Conservation (phyloP, 2,329 filamentous ascomycete species). For the Aureobasidium sp. region DNA sequence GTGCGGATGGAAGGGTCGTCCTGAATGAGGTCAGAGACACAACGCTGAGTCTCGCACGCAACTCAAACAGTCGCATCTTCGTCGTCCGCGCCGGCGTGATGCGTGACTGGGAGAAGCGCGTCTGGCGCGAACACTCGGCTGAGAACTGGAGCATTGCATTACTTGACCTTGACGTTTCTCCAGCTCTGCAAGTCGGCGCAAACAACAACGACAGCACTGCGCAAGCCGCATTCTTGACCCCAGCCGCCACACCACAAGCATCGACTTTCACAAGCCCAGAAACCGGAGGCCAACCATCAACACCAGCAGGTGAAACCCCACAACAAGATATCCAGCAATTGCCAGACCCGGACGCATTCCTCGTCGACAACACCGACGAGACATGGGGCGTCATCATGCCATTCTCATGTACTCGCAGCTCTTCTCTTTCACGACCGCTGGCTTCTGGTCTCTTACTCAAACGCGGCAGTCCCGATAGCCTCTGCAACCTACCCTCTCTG, state of each 20-base stretch:
- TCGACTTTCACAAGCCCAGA: conserved; percentile 25
- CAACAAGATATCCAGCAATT: conserved; percentile 35
- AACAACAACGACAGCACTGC: conserved; percentile 35
- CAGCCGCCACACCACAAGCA: conserved; percentile 56
- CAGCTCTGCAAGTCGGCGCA: conserved; percentile 46
- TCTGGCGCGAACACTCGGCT: neutral
- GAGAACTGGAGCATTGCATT: conserved; percentile 27
- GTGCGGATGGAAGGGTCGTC: conserved; percentile 28
- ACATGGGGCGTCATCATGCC: conserved; percentile 65
- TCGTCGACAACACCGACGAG: conserved; percentile 67
- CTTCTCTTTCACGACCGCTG: conserved; percentile 25
- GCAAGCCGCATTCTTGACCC: conserved; percentile 41
- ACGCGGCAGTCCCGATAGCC: conserved; percentile 24
- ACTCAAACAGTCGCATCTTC: conserved; percentile 70
- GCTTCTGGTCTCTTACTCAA: conserved; percentile 40
- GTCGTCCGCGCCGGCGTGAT: conserved; percentile 58
- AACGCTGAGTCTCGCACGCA: conserved; percentile 62
- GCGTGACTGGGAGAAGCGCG: conserved; percentile 16
- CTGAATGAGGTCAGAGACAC: conserved; percentile 58
- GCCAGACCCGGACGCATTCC: conserved; percentile 57
- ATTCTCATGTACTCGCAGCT: conserved; percentile 43
- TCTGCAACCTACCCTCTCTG: conserved; percentile 25
- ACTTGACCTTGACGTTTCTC: conserved; percentile 24
- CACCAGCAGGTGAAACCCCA: conserved; percentile 32
- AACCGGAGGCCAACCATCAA: conserved; percentile 26